Evolutionary conservation across 805 yeast genomes (phyloP).

Genomic region (Suhomyces pyralidae): DNA sequence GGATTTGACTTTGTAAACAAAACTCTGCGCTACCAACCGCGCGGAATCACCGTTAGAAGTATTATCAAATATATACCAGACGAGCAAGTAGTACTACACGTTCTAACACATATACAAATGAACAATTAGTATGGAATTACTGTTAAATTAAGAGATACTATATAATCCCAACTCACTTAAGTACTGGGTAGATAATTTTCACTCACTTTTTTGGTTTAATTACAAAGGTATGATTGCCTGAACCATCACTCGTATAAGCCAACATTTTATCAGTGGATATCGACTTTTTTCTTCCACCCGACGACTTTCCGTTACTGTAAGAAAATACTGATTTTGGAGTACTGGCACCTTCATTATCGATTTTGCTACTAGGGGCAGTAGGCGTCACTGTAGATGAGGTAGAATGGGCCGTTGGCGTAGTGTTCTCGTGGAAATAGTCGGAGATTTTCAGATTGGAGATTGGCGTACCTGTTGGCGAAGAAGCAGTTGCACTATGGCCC

Average conservation of each 20-base stretch:
- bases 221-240: slow-evolving; percentile 36
- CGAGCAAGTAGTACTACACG: no score
- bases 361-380: background rate
- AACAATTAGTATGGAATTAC: background rate
- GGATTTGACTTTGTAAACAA: background rate
- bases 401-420: background rate
- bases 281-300: slow-evolving; percentile 21
- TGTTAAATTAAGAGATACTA: background rate
- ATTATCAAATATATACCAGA: background rate
- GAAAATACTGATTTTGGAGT: slow-evolving; percentile 23
- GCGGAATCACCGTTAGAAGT: background rate
- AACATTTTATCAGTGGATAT: slow-evolving; percentile 30
- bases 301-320: slow-evolving; percentile 22
- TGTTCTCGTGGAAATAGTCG: slow-evolving; percentile 17
- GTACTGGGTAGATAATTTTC: background rate
- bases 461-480: slow-evolving; percentile 16
- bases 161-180: background rate
- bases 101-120: background rate
- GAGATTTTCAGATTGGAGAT: slow-evolving; percentile 8
- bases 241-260: slow-evolving; percentile 41
- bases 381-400: slow-evolving; percentile 2
- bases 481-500: slow-evolving; percentile 15
- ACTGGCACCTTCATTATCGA: slow-evolving; percentile 1
- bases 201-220: slow-evolving; percentile 31
- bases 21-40: background rate